Percentiles rank a stretch among this genome's conserved stretches.
Conservation (phyloP, 2,329 filamentous ascomycete genomes). For the Fusarium austroafricanum region DNA sequence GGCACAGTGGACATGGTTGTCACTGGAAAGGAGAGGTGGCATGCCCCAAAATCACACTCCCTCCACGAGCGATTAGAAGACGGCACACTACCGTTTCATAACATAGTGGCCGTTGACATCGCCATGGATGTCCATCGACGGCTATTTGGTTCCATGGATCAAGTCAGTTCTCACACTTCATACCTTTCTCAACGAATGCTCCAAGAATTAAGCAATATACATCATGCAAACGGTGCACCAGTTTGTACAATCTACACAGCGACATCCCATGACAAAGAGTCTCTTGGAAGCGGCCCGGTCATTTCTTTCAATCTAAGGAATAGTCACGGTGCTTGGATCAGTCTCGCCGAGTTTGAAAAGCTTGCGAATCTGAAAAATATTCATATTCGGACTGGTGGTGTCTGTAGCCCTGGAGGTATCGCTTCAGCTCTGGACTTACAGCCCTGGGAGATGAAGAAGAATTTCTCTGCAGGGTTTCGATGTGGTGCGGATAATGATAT, state of each 20-base stretch:
- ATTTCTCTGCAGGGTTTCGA: constrained; percentile 85
- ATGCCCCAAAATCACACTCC: constrained; percentile 76
- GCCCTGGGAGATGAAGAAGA: constrained; percentile 84
- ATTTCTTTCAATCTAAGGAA: constrained; percentile 86
- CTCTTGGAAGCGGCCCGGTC: constrained; percentile 74
- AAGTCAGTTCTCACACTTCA: constrained; percentile 76
- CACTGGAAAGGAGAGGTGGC: constrained; percentile 82
- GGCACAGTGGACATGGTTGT: constrained; percentile 94
- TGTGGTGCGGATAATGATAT: constrained; percentile 88
- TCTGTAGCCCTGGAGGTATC: constrained; percentile 93
- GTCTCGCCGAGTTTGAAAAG: constrained; percentile 88
- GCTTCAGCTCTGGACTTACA: constrained; percentile 77
- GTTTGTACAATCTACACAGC: constrained; percentile 75
- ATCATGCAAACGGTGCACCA: constrained; percentile 74
- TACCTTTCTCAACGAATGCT: constrained; percentile 72
- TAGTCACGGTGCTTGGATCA: constrained; percentile 77
- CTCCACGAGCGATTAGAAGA: constrained; percentile 90
- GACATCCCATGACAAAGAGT: constrained; percentile 21
- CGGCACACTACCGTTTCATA: constrained; percentile 91
- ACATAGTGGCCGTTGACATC: constrained; percentile 81
- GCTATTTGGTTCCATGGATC: constrained; percentile 77
- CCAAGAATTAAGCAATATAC: constrained; percentile 66
- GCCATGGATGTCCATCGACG: constrained; percentile 76
- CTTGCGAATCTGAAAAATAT: constrained; percentile 81
- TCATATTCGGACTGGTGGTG: constrained; percentile 85